Base-by-base conservation (phyloP, 371 early-diverging fungal genomes). In the Lichtheimia corymbifera region DNA sequence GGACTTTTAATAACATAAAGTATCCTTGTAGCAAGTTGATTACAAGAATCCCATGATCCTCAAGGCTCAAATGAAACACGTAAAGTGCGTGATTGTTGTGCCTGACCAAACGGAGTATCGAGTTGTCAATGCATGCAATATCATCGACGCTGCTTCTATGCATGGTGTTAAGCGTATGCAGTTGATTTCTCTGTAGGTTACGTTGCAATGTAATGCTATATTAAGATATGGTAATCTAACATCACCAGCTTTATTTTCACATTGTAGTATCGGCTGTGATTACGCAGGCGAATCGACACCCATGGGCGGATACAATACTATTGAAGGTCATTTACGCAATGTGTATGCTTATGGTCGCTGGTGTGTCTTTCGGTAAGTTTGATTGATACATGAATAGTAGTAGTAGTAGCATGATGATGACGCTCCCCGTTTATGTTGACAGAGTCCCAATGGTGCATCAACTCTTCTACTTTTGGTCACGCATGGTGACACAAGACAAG, bases 281-380 rank as follows among this genome's bases (percentile, higher is more conserved):
- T 42, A 30, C 27, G 55, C 60, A 3, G 47, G 43, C 6, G 42
- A 50, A 2, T 15, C 41, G 12, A 42, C 42, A 12, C 45, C 61
- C 7, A n/a, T 61, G 14, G 47, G 49, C 15, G 53, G 57, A 5
- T 61, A 28, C 18, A 13, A 41, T 44, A 12, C 7, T 1, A 35
- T 65, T 28, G 66, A 65, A 42, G 30, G 56, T 40, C 47, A 40
- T 51, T 12, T 65, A 9, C 66, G 61, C 17, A 28, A 43, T n/a
- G 49, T 13, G 14, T 65, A 50, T 47, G 28, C 56, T 7, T 65
- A 61, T 51, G 53, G 61, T 4, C 61, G 61, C 35, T 65, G 61
- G 66, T 65, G 61, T 49, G 25, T 65, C 14, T 61, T 65, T 30
- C 51, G 66, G 43, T 50, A 15, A 1, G 17, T 44, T 49, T 22